phyloP scores from a whole-genome alignment of 78 protist genomes.

The Dictyostelium intermedium region DNA sequence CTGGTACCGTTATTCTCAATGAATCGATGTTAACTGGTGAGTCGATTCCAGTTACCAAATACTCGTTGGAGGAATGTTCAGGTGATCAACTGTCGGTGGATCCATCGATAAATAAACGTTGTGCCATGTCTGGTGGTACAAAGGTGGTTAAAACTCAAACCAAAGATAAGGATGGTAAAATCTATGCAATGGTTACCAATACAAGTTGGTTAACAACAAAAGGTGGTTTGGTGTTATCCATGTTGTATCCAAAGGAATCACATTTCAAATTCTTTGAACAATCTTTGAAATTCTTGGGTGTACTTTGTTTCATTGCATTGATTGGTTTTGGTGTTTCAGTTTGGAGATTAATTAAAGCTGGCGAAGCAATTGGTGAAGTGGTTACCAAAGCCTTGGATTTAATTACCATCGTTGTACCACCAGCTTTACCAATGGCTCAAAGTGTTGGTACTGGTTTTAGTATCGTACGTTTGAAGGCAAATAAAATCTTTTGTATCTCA shows the following conservation, averaged over 20 bases:
- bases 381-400: constrained; percentile 85
- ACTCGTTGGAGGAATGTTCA: constrained; percentile 49
- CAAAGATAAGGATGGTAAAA: background rate
- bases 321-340: constrained; percentile 26
- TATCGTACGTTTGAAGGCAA: constrained; percentile 75
- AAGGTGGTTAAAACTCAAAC: constrained; percentile 25
- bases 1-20: constrained; percentile 93
- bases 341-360: background rate
- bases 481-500: constrained; percentile 82
- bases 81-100: constrained; percentile 31
- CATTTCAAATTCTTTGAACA: constrained; percentile 83
- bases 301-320: constrained; percentile 58
- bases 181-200: constrained; percentile 44
- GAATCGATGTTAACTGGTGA: constrained; percentile 99
- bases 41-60: constrained; percentile 89
- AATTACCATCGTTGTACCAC: constrained; percentile 93
- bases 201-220: constrained; percentile 87
- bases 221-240: constrained; percentile 83
- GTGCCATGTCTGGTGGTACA: constrained; percentile 69
- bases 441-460: constrained; percentile 91
- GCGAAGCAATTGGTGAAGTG: background rate
- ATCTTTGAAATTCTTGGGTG: constrained; percentile 78
- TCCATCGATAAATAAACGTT: constrained; percentile 15
- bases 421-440: constrained; percentile 91
- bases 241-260: constrained; percentile 82